Base-by-base conservation (phyloP, 2,329 filamentous ascomycete genomes). In the Aspergillus brunneoviolaceus region DNA sequence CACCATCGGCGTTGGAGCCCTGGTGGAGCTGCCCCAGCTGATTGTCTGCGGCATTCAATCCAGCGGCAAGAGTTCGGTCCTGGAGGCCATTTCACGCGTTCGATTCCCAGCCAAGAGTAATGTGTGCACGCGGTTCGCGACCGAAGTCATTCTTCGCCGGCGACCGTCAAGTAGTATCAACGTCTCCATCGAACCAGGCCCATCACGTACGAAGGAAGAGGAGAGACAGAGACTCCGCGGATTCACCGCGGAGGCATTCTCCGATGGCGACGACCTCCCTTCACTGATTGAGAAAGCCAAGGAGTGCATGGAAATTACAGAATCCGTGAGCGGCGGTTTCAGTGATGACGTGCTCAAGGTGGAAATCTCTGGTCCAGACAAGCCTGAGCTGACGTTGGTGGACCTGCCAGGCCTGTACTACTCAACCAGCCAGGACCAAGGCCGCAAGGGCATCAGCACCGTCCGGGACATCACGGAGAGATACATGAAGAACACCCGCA, bases 11-110 rank as follows among this genome's bases (percentile, higher is more conserved):
- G 27, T 29, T 29, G 27, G 27, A 2, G 27, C 27, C 7, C 6
- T 29, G 27, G 27, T 29, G 27, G 27, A 29, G 27, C 27, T 29
- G 7, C 27, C 27, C 27, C 27, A 29, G 27, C 27, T 29, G 27
- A 29, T 29, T 29, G 27, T 87, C 4, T 83, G 84, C 29, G 85
- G 87, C 4, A 82, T 86, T 57, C 84, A 86, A 58, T 86, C 82
- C 0, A 81, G 82, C 0, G 86, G 86, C 2, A 89, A 89, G 67
- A 86, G 82, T n/a, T 88, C 85, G 0, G 84, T 88, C 0, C 79
- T 89, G 0, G 84, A 89, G 63, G 87, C 86, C 0, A 84, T 89
- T 51, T 85, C 85, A 0, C 80, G 82, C 10, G 82, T 90, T 1
- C 80, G 80, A 0, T 88, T 89, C 51, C 83, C 85, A 0, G 74